Percentiles rank a stretch among this genome's conserved stretches.
Evolutionary conservation across 2,329 filamentous ascomycete species (phyloP).

Genomic region (Amauroascus verrucosus): DNA sequence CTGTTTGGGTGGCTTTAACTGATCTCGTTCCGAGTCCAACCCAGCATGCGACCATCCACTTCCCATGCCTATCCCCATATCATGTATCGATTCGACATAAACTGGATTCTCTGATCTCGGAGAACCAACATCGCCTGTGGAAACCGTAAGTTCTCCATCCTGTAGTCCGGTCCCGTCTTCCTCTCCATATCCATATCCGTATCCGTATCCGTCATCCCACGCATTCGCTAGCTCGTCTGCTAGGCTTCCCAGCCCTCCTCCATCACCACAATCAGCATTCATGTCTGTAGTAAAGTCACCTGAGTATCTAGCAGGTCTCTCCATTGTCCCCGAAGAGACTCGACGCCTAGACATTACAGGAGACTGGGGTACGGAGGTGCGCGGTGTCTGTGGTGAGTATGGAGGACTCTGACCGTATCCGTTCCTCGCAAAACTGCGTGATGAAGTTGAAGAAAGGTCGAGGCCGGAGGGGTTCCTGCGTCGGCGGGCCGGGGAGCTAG

Average conservation of each 20-base stretch:
- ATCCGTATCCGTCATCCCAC: conserved; percentile 43
- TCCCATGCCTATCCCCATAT: conserved; percentile 19
- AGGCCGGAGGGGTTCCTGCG: conserved; percentile 29
- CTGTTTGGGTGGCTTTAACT: conserved; percentile 18
- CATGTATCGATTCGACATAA: conserved; percentile 21
- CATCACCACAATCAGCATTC: conserved; percentile 18
- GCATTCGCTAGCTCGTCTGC: conserved; percentile 54
- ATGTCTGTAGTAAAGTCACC: conserved; percentile 30
- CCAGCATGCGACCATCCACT: conserved; percentile 4
- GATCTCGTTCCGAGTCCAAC: conserved; percentile 16
- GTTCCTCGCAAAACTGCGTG: conserved; percentile 23
- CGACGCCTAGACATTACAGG: conserved; percentile 31
- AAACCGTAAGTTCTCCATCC: conserved; percentile 8
- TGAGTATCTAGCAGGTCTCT: conserved; percentile 29
- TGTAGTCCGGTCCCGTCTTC: conserved; percentile 17
- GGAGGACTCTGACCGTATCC: conserved; percentile 26
- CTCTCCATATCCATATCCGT: conserved; percentile 40
- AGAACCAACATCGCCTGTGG: conserved; percentile 22
- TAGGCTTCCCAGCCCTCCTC: conserved; percentile 47
- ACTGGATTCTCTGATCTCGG: neutral
- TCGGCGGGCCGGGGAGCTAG: conserved; percentile 29
- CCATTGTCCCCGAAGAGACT: conserved; percentile 28
- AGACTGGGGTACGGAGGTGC: conserved; percentile 31
- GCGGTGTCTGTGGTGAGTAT: conserved; percentile 28
- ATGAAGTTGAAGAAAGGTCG: conserved; percentile 30